phyloP scores from a whole-genome alignment of 2,329 filamentous ascomycete species.

The Pseudogymnoascus sp. region DNA sequence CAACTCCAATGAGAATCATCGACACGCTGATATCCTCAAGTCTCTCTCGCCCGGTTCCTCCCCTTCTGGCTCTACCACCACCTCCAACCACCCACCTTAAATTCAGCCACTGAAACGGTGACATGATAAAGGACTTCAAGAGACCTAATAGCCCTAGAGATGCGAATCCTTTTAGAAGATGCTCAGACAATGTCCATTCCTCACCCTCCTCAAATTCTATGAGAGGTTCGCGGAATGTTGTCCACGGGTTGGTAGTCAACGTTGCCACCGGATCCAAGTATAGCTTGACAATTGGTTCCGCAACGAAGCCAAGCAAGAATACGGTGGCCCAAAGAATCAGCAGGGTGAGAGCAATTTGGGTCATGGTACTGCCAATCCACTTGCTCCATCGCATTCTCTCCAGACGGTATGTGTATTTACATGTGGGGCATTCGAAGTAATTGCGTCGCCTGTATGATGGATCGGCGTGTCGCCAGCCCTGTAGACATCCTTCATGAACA shows the following conservation, averaged over 20 bases:
- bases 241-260: slow-evolving; percentile 41
- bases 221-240: slow-evolving; percentile 37
- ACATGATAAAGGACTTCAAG: slow-evolving; percentile 69
- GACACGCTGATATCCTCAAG: slow-evolving; percentile 73
- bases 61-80: slow-evolving; percentile 44
- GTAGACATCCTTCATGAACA: slow-evolving; percentile 86
- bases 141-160: slow-evolving; percentile 83
- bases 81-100: slow-evolving; percentile 55
- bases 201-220: slow-evolving; percentile 41
- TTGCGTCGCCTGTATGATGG: slow-evolving; percentile 59
- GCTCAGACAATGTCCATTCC: slow-evolving; percentile 63
- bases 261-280: slow-evolving; percentile 73
- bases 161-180: slow-evolving; percentile 86
- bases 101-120: slow-evolving; percentile 72
- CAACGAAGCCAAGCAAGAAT: slow-evolving; percentile 83
- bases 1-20: slow-evolving; percentile 71
- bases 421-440: slow-evolving; percentile 84
- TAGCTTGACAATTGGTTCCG: slow-evolving; percentile 84
- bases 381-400: slow-evolving; percentile 70
- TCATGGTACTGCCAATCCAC: slow-evolving; percentile 58
- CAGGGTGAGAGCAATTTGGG: slow-evolving; percentile 66
- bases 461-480: slow-evolving; percentile 72
- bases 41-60: slow-evolving; percentile 66
- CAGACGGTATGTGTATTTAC: slow-evolving; percentile 74
- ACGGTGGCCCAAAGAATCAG: slow-evolving; percentile 64